Evolutionary conservation across 2,329 filamentous ascomycete genomes (phyloP), one percentile per base, ranked within the genome.

Genomic region (Penicillium polonicum): DNA sequence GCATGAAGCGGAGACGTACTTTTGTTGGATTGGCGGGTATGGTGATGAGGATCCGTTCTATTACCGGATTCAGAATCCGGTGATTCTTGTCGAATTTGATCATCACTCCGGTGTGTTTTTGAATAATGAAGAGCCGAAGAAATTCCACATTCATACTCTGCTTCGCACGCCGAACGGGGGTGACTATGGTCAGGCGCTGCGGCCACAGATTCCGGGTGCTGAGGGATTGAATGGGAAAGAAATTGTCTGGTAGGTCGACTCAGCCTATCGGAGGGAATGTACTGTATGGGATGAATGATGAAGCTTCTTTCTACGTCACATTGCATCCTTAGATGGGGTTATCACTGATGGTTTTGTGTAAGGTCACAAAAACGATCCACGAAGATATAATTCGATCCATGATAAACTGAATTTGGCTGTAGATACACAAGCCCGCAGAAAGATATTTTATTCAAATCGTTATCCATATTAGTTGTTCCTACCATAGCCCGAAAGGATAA

Each of bases 91-190:
- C 51, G 90, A 93, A 78, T 90, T 93, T 66, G 90, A 92, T 66
- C 88, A 91, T 68, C 89, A 92, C 71, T 89, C 85, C 0, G 89
- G 89, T 0, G 89, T 92, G 0, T 92, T 92, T 65, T 72, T 93
- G 67, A 85, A 81, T 1, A 93, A 92, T 68, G 79, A 79, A 49
- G 83, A 89, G 72, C 89, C 89, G 0, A 86, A 85, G 33, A 90
- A 89, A 72, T 93, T 90, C 65, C 90, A 93, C 65, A 89, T 90
- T 23, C 90, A 93, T 70, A 92, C 89, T 0, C 74, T 91, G 52
- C 74, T 90, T 61, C 75, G 90, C 36, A 87, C 84, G 33, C 90
- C 90, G 0, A 92, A 93, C 71, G 85, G 77, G 0, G 90, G 89
- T 0, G 90, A 93, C 69, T 92, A 92, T 70, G 89, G 90, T 0